These are phyloP conservation scores for Hypoxylon sp. DNA, from an alignment of 2,329 filamentous ascomycete species.

Conservation along the genomic window DNA sequence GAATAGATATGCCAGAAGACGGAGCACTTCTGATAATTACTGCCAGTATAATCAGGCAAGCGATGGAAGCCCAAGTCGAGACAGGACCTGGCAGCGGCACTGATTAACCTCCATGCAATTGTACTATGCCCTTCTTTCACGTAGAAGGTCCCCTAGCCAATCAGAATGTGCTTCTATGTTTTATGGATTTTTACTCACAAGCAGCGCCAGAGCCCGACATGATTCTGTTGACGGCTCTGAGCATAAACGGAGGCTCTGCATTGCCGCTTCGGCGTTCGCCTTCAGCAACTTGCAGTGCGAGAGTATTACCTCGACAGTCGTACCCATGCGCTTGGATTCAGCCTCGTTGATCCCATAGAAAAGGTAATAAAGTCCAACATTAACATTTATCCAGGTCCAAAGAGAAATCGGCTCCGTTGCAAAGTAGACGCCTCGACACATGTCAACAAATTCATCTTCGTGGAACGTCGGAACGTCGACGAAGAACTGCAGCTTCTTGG, in stretches of 20 bases:
- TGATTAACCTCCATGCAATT: conserved; percentile 52
- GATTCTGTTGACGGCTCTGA: conserved; percentile 51
- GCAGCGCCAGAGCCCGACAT: conserved; percentile 49
- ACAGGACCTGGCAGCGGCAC: conserved; percentile 47
- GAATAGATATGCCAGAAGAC: conserved; percentile 53
- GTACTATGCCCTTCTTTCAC: conserved; percentile 50
- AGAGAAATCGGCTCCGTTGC: conserved; percentile 51
- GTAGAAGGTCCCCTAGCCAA: conserved; percentile 48
- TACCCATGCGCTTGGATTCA: conserved; percentile 36
- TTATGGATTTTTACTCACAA: conserved; percentile 42
- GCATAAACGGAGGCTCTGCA: conserved; percentile 51
- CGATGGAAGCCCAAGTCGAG: conserved; percentile 53
- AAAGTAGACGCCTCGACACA: conserved; percentile 52
- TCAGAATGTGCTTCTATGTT: conserved; percentile 17
- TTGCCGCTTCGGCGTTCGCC: conserved; percentile 47
- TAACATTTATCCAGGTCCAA: conserved; percentile 51
- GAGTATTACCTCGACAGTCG: conserved; percentile 33
- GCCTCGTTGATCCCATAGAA: conserved; percentile 37
- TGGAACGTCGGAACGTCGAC: conserved; percentile 48
- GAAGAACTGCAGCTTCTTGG: conserved; percentile 51
- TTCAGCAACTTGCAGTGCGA: conserved; percentile 36
- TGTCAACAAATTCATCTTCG: conserved; percentile 49
- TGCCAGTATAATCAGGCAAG: conserved; percentile 31
- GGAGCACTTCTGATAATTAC: conserved; percentile 28
- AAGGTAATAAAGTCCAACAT: conserved; percentile 50